Percentiles rank a stretch among this genome's conserved stretches.
Evolutionary conservation across 1,284 basidiomycete species (phyloP).

Genomic region (Tylopilus orsonianus): DNA sequence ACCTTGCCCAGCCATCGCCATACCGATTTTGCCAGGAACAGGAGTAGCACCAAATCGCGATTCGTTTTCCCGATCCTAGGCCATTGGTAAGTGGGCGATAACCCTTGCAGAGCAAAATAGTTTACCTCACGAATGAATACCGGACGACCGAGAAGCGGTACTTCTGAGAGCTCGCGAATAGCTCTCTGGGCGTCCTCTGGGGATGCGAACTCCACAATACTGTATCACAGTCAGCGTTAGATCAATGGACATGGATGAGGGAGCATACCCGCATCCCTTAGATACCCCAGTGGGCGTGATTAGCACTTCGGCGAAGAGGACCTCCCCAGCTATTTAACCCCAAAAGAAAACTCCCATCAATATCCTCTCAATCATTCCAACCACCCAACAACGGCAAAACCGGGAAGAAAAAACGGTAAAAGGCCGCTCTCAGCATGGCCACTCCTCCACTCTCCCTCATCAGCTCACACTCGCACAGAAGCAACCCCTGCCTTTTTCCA

Average conservation of each 20-base stretch:
- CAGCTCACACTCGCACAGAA: constrained; percentile 38
- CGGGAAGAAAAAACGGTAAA: constrained; percentile 38
- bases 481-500: constrained; percentile 34
- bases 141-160: constrained; percentile 83
- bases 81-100: constrained; percentile 2
- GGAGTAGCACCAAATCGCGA: constrained; percentile 93
- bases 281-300: constrained; percentile 94
- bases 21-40: constrained; percentile 89
- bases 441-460: constrained; percentile 34
- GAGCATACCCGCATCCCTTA: constrained; percentile 96
- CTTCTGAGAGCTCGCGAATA: constrained; percentile 86
- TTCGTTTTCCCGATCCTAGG: constrained; percentile 92
- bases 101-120: constrained; percentile 1
- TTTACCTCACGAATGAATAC: constrained; percentile 94
- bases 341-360: constrained; percentile 83
- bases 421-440: constrained; percentile 22
- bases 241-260: not conserved
- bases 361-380: constrained; percentile 70
- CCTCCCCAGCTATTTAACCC: constrained; percentile 90
- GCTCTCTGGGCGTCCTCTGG: constrained; percentile 84
- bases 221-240: constrained; percentile 34
- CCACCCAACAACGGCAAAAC: constrained; percentile 65
- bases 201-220: constrained; percentile 90
- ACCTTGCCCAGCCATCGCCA: constrained; percentile 84
- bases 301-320: constrained; percentile 98